Percentiles rank a stretch among this genome's conserved stretches.
Evolutionary conservation across 768 basidiomycete genomes (phyloP).

Genomic region (Cytidiella melzeri): DNA sequence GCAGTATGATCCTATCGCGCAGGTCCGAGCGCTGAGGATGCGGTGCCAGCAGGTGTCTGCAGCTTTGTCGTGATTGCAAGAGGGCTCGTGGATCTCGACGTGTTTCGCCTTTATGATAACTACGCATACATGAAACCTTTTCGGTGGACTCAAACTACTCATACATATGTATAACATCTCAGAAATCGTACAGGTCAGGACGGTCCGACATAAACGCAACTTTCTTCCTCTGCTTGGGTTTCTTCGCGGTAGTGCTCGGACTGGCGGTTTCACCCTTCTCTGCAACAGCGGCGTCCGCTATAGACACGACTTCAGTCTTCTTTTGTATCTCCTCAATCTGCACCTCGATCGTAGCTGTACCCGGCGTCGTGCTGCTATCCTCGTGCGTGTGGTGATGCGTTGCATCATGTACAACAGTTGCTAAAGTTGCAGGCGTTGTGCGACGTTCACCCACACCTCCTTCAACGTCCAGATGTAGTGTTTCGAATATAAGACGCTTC

Average conservation of each 20-base stretch:
- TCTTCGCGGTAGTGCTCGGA: slow-evolving; percentile 32
- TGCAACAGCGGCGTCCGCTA: slow-evolving; percentile 1
- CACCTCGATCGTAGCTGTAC: slow-evolving; percentile 37
- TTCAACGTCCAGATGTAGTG: slow-evolving; percentile 81
- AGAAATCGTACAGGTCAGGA: slow-evolving; percentile 74
- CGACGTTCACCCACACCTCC: slow-evolving; percentile 78
- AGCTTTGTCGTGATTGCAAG: neutral
- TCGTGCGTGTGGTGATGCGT: slow-evolving; percentile 14
- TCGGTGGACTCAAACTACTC: neutral
- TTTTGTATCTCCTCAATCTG: slow-evolving; percentile 33
- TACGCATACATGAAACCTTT: neutral
- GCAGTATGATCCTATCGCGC: slow-evolving; percentile 4
- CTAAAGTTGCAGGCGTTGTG: slow-evolving; percentile 42
- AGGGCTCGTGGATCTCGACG: too few species aligned
- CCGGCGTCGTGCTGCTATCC: slow-evolving; percentile 4
- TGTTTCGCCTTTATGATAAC: neutral
- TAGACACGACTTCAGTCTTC: neutral
- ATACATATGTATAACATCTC: slow-evolving; percentile 16
- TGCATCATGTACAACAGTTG: slow-evolving; percentile 17
- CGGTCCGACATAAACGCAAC: slow-evolving; percentile 64
- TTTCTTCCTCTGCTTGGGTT: slow-evolving; percentile 53
- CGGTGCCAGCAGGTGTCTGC: slow-evolving; percentile 45
- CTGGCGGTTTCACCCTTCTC: slow-evolving; percentile 2
- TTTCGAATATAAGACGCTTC: slow-evolving; percentile 85
- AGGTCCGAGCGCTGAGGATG: slow-evolving; percentile 46